Conservation (phyloP, 352 stramenopile species). For the Elongisporangium prolatum region DNA sequence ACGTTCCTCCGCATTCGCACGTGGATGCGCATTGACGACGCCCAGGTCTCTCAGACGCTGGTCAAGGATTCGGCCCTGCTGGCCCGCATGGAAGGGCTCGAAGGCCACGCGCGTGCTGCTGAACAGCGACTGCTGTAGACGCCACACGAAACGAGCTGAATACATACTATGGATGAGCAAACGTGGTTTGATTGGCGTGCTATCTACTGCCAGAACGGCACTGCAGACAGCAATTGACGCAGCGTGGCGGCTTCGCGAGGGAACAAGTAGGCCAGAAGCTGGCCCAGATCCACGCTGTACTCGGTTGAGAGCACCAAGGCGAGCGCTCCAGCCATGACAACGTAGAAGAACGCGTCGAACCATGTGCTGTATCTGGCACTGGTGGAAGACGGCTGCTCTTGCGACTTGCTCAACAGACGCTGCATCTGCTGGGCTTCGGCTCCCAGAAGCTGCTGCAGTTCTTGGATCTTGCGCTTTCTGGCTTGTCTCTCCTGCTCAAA, state of each 20-base stretch:
- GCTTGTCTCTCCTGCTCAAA: not conserved
- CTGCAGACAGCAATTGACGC: conserved; percentile 17
- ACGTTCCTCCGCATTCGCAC: conserved; percentile 98
- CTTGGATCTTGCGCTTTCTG: conserved; percentile 30
- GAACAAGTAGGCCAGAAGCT: conserved; percentile 31
- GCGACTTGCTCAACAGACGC: conserved; percentile 26
- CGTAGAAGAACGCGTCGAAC: conserved; percentile 42
- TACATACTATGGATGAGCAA: conserved; percentile 11
- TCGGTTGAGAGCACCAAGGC: conserved; percentile 39
- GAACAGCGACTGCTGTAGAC: conserved; percentile 75
- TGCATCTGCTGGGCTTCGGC: conserved; percentile 40
- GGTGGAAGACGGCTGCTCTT: not conserved
- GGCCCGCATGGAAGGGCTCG: conserved; percentile 86
- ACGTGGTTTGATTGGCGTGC: not conserved
- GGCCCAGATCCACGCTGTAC: conserved; percentile 50
- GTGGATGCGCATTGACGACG: conserved; percentile 97
- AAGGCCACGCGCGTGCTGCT: conserved; percentile 74
- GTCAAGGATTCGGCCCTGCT: conserved; percentile 94
- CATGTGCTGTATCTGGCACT: conserved; percentile 28
- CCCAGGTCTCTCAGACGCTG: conserved; percentile 70
- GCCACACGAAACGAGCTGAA: conserved; percentile 13
- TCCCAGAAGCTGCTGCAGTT: conserved; percentile 52
- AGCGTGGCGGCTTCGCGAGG: conserved; percentile 44
- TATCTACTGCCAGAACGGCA: conserved; percentile 16
- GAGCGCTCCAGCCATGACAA: conserved; percentile 28